Base-by-base conservation (phyloP, 2,329 filamentous ascomycete genomes). In the Metarhizium robertsii region DNA sequence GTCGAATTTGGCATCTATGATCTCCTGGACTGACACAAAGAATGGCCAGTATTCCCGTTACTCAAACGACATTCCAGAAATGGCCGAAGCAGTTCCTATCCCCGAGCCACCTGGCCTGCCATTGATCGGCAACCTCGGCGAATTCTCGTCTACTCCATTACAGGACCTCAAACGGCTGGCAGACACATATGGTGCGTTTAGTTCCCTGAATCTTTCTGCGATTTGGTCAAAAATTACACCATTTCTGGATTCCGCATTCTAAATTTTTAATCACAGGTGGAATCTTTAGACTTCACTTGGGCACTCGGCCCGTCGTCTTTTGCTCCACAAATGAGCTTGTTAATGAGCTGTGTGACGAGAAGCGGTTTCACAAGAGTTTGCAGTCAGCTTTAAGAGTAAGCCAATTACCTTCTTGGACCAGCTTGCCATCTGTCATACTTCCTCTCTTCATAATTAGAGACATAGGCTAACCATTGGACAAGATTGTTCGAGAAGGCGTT, bases 291-390 rank as follows among this genome's bases (percentile, higher is more conserved):
- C 70, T 88, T 52, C 74, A 69, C 16, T 65, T 84, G 5, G 74
- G 77, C 5, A 73, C 76, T 1, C 68, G 67, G 5, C 72, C 75
- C 7, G 64, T 74, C 16, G 73, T 84, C 48, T 70, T 86, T 55
- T 71, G 80, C 48, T 76, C 73, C 47, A 80, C 71, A 36, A 75
- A 79, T 18, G 77, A 76, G 42, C 71, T 88, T 0, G 71, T 87
- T 36, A 77, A 86, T 55, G 85, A 88, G 62, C 63, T 79, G 7
- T 87, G 81, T 60, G 76, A 88, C 58, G 85, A 88, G 66, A 80
- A 76, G 57, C 74, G 84, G n/a, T 87, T 89, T 64, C 64, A 73
- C 29, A 90, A 89, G 65, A 68, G 72, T 0, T 69, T 86, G 2
- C 69, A 71, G 4, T 75, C 69, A 1, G 71, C 72, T 3, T 69